phyloP scores from a whole-genome alignment of 1,284 basidiomycete genomes.

The Anthracocystis walkeri region DNA sequence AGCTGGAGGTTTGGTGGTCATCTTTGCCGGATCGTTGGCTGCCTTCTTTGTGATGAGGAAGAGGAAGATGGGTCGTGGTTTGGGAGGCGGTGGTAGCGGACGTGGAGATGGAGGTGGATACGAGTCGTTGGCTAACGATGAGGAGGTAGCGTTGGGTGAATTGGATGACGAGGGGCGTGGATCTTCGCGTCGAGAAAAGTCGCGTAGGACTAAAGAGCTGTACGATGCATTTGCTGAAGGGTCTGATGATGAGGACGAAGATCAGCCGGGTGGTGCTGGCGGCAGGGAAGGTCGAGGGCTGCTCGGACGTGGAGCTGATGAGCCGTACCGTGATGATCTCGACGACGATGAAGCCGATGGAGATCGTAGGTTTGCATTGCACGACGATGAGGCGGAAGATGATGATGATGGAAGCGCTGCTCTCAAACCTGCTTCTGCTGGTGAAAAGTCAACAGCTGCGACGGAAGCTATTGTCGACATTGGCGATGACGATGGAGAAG shows the following conservation, averaged over 20 bases:
- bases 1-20: conserved; percentile 77
- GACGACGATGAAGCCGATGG: conserved; percentile 35
- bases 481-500: conserved; percentile 23
- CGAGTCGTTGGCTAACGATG: conserved; percentile 76
- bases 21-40: conserved; percentile 79
- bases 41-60: conserved; percentile 75
- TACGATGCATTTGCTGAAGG: conserved; percentile 71
- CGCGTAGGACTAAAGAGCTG: conserved; percentile 67
- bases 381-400: conserved; percentile 28
- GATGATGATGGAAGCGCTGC: conserved; percentile 16
- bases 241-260: conserved; percentile 67
- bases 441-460: neutral
- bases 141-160: conserved; percentile 73
- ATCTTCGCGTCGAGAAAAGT: conserved; percentile 29
- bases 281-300: conserved; percentile 15
- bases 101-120: conserved; percentile 73
- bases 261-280: conserved; percentile 14
- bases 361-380: conserved; percentile 33
- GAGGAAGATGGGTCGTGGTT: conserved; percentile 71
- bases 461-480: conserved; percentile 24
- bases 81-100: conserved; percentile 41
- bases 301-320: conserved; percentile 21
- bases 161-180: conserved; percentile 53
- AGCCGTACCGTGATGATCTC: conserved; percentile 42
- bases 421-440: neutral